These are phyloP conservation scores for Rhodomyrtus tomentosa DNA, from an alignment of 345 rosid genomes.

Conservation along the genomic window DNA sequence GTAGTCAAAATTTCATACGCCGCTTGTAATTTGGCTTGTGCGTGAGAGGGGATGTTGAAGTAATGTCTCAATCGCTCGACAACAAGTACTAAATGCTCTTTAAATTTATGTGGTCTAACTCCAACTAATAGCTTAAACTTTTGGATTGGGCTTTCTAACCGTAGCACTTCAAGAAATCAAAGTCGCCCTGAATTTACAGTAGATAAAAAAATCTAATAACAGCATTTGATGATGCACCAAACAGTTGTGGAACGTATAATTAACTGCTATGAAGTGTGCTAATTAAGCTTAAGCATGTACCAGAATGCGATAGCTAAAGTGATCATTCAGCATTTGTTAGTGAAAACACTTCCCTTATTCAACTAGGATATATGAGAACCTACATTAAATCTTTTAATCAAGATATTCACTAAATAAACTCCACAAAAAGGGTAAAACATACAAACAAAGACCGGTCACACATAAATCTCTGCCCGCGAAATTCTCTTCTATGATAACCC, in stretches of 20 bases:
- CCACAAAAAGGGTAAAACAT: not conserved
- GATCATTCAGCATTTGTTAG: not conserved
- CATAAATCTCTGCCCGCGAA: too few species aligned
- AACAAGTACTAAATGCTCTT: too few species aligned
- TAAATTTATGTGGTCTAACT: too few species aligned
- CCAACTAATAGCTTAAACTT: too few species aligned
- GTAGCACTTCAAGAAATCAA: not conserved
- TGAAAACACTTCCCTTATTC: not conserved
- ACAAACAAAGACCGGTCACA: not conserved
- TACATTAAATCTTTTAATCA: not conserved
- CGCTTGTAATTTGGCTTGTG: too few species aligned
- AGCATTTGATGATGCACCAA: not conserved
- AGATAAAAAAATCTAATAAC: not conserved
- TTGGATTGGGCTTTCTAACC: too few species aligned
- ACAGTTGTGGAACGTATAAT: not conserved
- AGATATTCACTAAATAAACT: not conserved
- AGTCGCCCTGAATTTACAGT: not conserved
- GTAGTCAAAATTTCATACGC: too few species aligned
- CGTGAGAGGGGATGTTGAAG: too few species aligned
- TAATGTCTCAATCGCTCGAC: too few species aligned
- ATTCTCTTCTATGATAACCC: too few species aligned
- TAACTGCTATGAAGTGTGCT: not conserved
- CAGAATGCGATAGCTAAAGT: not conserved
- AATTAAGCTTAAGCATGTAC: not conserved
- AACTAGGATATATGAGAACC: not conserved